Evolutionary conservation across 192 early-diverging fungal species (phyloP).

Genomic region (Mortierella alpina): DNA sequence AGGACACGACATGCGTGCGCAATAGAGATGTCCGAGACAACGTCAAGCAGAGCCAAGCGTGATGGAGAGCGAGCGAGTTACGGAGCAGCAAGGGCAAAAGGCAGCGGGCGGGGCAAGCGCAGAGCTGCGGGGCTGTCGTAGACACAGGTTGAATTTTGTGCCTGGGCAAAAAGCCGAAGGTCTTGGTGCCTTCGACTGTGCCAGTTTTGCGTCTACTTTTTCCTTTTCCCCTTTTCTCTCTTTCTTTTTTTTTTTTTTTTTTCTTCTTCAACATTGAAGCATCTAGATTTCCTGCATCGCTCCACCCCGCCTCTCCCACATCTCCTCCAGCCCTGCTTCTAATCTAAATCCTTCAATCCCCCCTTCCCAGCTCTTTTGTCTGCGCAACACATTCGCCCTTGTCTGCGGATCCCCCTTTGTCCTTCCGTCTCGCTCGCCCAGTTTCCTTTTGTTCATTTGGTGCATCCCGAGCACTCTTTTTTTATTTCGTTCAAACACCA

Average conservation of each 20-base stretch:
- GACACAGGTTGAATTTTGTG: neutral
- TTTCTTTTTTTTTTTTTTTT: neutral
- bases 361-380: neutral
- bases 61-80: no score
- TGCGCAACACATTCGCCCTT: neutral
- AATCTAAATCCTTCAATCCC: neutral
- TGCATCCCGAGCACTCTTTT: neutral
- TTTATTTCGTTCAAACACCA: neutral
- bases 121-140: no score
- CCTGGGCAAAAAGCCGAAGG: neutral
- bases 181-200: no score
- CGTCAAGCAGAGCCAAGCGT: no score
- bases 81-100: no score
- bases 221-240: neutral
- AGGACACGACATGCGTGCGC: no score
- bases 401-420: neutral
- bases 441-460: neutral
- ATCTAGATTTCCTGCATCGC: neutral
- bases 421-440: neutral
- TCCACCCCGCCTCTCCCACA: neutral
- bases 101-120: no score
- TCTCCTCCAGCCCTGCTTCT: neutral
- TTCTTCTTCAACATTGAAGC: neutral
- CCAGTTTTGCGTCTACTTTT: neutral
- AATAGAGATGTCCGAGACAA: no score